Conservation (phyloP, 345 rosid genomes). For the Citropsis articulata region DNA sequence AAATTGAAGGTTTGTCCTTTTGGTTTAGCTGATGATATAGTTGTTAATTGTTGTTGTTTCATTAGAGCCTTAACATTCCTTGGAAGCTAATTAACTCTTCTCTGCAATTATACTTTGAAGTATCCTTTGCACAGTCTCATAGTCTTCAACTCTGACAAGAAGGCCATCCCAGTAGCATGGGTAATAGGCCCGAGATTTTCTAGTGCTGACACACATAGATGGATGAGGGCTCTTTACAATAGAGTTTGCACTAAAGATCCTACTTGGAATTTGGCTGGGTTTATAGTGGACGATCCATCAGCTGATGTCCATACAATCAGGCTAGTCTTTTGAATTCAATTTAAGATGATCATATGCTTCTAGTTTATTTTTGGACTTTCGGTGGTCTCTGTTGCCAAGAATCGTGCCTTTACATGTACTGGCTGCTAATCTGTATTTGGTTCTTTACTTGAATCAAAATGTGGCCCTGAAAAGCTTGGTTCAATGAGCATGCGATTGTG, state of each 20-base stretch:
- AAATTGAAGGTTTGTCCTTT: constrained; percentile 74
- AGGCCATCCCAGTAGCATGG: constrained; percentile 98
- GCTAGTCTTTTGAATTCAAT: constrained; percentile 30
- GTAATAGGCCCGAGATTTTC: constrained; percentile 69
- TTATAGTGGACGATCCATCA: constrained; percentile 88
- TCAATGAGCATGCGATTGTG: background rate
- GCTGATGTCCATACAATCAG: constrained; percentile 68
- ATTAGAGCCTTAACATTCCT: constrained; percentile 6
- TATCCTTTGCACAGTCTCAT: constrained; percentile 84
- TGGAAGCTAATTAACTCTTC: constrained; percentile 30
- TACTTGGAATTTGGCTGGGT: constrained; percentile 89
- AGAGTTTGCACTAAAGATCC: constrained; percentile 83
- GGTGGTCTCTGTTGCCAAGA: background rate
- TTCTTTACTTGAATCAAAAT: background rate
- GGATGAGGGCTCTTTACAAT: constrained; percentile 95
- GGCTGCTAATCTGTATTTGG: background rate
- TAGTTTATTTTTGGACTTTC: background rate
- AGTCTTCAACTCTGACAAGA: constrained; percentile 88
- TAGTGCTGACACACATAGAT: constrained; percentile 56
- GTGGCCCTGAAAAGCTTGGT: background rate
- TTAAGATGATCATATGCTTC: background rate
- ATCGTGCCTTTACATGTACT: background rate
- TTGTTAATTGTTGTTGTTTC: background rate
- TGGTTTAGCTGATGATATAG: constrained; percentile 1
- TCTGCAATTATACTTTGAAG: constrained; percentile 38